Conservation (phyloP, 1,139 yeast genomes). For the Suhomyces coccinellae region DNA sequence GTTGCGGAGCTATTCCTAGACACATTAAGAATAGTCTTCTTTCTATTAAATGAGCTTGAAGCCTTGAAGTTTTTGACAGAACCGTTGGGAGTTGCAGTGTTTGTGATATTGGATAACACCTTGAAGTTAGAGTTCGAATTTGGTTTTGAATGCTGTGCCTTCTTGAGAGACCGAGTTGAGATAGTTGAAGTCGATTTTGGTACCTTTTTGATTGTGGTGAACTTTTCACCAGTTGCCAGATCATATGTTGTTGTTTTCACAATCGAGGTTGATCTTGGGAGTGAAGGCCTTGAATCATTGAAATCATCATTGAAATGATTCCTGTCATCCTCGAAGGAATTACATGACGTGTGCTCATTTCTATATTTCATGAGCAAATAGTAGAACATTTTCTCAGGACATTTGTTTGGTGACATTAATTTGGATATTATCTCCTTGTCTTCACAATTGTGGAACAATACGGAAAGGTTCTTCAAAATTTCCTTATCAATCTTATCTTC, state of each 20-base stretch:
- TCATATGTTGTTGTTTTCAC: constrained; percentile 45
- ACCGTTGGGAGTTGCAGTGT: constrained; percentile 19
- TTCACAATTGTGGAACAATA: constrained; percentile 87
- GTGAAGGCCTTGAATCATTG: constrained; percentile 21
- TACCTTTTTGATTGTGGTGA: constrained; percentile 24
- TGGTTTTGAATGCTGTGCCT: constrained; percentile 8
- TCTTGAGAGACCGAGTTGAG: constrained; percentile 20
- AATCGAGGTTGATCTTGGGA: constrained; percentile 49
- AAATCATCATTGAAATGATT: constrained; percentile 18
- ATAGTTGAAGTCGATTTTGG: constrained; percentile 23
- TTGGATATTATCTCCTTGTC: constrained; percentile 59
- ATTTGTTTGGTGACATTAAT: constrained; percentile 58
- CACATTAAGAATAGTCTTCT: constrained; percentile 31
- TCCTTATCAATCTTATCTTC: constrained; percentile 71
- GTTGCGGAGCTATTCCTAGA: constrained; percentile 25
- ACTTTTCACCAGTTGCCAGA: constrained; percentile 29
- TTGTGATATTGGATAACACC: constrained; percentile 34
- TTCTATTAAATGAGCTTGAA: constrained; percentile 43
- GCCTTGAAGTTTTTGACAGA: constrained; percentile 33
- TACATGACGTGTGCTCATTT: constrained; percentile 56
- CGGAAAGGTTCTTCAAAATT: constrained; percentile 80
- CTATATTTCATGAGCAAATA: constrained; percentile 80
- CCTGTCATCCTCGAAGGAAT: constrained; percentile 23
- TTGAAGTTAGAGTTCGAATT: constrained; percentile 13
- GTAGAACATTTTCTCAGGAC: constrained; percentile 89